Base-by-base conservation (phyloP, 371 early-diverging fungal species). In the Mucor circinelloides region DNA sequence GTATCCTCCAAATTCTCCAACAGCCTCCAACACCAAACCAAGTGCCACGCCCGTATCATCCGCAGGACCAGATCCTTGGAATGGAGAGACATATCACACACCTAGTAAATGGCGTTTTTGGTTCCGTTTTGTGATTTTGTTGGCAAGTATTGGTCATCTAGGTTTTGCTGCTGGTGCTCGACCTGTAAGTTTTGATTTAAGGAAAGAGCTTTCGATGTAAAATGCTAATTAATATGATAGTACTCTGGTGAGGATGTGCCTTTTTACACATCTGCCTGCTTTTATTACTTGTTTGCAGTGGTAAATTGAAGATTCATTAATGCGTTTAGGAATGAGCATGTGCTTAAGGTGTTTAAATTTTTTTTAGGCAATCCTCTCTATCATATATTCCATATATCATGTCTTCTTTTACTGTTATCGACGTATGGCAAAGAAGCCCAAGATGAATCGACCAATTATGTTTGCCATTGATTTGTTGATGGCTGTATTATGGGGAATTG, bases 151-250 rank as follows among this genome's bases (percentile, higher is more conserved):
- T 55, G 84, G 84, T 19, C 71, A 74, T 63, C 62, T 84, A 40
- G 84, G 84, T 2, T 84, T 84, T 68, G 78, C 80, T 28, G 82
- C 79, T 21, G 81, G 84, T 36, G 84, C 84, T 5, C 64, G 65
- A 7, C 80, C 84, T 4, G 84, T 84, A 78, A 79, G 69, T 60
- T 60, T 6, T n/a, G n/a, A 13, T 48, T 8, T 6, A 34, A 34
- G 34, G 7, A 54, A 55, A 25, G 25, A 8, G 10, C 15, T 30
- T 57, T 31, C 6, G 1, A 34, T 36, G 3, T 9, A 23, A 23
- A 50, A 25, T 50, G 25, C 2, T 50, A 23, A 28, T 17, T 5
- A 2, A n/a, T 55, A 2, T 48, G 36, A 12, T 58, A 79, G 80
- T 76, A 63, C 46, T 78, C 80, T 40, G 70, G 70, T 13, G 30